A percentile compares a stretch with the other conserved stretches of the same genome.
Evolutionary conservation across 140 eudicot species (phyloP).

Genomic region (Bidens hawaiensis): DNA sequence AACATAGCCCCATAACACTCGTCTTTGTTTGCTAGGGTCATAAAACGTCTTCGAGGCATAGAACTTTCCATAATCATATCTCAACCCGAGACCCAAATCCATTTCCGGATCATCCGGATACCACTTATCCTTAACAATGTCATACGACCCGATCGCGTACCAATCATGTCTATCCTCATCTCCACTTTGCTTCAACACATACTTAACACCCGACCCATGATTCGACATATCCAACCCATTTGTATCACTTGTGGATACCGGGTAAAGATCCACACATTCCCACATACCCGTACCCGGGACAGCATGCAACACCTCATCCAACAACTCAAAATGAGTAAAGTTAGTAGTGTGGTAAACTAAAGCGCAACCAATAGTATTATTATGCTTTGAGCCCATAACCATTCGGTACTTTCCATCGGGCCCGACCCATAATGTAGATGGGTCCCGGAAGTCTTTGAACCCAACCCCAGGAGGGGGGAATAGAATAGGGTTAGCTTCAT

Average conservation of each 20-base stretch:
- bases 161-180: neutral
- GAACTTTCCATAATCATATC: neutral
- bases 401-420: slow-evolving; percentile 23
- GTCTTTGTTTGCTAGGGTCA: neutral
- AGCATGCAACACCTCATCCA: neutral
- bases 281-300: neutral
- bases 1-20: neutral
- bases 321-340: slow-evolving; percentile 12
- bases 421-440: slow-evolving; percentile 26
- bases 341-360: slow-evolving; percentile 19
- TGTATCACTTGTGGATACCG: neutral
- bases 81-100: too few relatives aligned
- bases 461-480: slow-evolving; percentile 28
- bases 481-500: slow-evolving; percentile 24
- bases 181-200: neutral
- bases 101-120: too few relatives aligned
- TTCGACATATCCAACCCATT: neutral
- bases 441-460: slow-evolving; percentile 31
- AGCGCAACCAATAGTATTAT: slow-evolving; percentile 16
- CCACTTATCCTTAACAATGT: too few relatives aligned
- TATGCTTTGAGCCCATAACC: slow-evolving; percentile 29
- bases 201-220: neutral
- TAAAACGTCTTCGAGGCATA: neutral
- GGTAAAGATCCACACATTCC: neutral
- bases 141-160: neutral